Base-by-base conservation (phyloP, 208 protist genomes). In the Crithidia brevicula region DNA sequence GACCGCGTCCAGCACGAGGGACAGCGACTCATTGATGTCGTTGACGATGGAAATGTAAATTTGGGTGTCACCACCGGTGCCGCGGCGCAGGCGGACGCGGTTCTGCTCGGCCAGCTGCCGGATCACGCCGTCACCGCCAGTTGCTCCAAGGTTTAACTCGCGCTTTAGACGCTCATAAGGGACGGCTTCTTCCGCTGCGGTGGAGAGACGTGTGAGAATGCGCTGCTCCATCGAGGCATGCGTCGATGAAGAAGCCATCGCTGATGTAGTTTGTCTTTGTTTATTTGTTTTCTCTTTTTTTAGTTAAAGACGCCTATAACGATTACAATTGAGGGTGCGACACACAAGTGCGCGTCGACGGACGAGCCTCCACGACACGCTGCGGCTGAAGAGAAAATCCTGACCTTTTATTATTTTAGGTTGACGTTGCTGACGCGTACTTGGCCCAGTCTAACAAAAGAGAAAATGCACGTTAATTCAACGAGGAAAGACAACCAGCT, bases 1-100 rank as follows among this genome's bases (percentile, higher is more conserved):
- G 30, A 96, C 77, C n/a, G 77, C 76, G 23, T 88, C 83, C 20
- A 92, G 72, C 13, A 96, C 88, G 1, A 84, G 54, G 6, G 83
- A 80, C 0, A 83, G 57, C 18, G 72, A 83, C 47, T 94, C 88
- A 31, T 76, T 86, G 36, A 93, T 80, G 56, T 78, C 76, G 52
- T 69, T 77, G 5, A 77, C 76, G 8, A 94, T 75, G 2, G 86
- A 83, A 40, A 92, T 64, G 67, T 84, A 89, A 20, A 85, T 73
- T 49, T 73, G 74, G 7, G 42, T 68, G 33, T 85, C 83, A 9
- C 31, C 56, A 40, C 64, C 67, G 33, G 15, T 58, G 51, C 85
- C 76, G 60, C 83, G 78, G 20, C 73, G 77, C 54, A 90, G 72
- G 10, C 70, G 53, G 15, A 94, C 70, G 16, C 72, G 75, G 45